phyloP scores from a whole-genome alignment of 2,329 filamentous ascomycete species.

The Colletotrichum chlorophyti region DNA sequence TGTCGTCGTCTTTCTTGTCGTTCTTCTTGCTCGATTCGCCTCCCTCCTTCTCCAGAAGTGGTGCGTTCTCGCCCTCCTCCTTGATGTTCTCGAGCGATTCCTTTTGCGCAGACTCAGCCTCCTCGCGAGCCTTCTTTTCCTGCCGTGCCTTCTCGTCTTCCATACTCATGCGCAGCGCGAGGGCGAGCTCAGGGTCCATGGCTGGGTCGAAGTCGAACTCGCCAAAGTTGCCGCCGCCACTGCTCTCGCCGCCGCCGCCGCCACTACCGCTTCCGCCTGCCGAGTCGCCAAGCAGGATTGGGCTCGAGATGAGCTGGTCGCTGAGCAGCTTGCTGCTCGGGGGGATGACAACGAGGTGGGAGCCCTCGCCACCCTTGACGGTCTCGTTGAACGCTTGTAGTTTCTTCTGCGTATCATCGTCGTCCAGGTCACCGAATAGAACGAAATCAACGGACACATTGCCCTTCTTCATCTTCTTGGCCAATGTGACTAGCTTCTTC shows the following conservation, averaged over 20 bases:
- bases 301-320: constrained; percentile 87
- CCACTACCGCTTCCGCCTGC: constrained; percentile 58
- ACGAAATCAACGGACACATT: constrained; percentile 94
- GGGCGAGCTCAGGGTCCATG: constrained; percentile 89
- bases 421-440: constrained; percentile 91
- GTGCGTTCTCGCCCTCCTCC: constrained; percentile 76
- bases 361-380: constrained; percentile 90
- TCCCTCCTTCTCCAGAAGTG: constrained; percentile 68
- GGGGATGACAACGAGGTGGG: constrained; percentile 87
- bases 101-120: constrained; percentile 76
- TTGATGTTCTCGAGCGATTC: constrained; percentile 81
- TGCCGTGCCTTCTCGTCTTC: constrained; percentile 96
- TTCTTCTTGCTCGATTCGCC: constrained; percentile 52
- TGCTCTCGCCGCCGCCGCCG: constrained; percentile 65
- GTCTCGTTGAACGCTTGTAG: constrained; percentile 92
- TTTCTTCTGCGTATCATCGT: constrained; percentile 89
- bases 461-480: constrained; percentile 99
- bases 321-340: constrained; percentile 92
- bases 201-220: constrained; percentile 88
- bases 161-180: constrained; percentile 96
- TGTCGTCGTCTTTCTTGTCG: constrained; percentile 65
- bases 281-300: constrained; percentile 86
- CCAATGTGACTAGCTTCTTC: constrained; percentile 85
- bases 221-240: constrained; percentile 69
- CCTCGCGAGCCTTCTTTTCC: constrained; percentile 82